A percentile compares a stretch with the other conserved stretches of the same genome.
Evolutionary conservation across 148 eudicot species (phyloP).

Genomic region (Amaranthus hypochondriacus): DNA sequence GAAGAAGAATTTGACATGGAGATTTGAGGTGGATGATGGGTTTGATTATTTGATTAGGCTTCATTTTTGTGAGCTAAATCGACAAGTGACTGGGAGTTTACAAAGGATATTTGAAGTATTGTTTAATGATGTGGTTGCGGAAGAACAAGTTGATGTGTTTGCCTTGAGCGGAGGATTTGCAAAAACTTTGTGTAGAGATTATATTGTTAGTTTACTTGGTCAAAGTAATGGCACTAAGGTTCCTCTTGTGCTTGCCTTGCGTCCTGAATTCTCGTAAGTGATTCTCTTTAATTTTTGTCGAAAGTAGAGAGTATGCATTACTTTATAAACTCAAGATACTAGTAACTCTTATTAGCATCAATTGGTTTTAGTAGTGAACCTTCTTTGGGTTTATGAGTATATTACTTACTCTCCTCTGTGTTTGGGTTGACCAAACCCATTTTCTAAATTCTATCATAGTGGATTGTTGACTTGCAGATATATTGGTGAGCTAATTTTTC

Average conservation of each 20-base stretch:
- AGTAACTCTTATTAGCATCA: too few species aligned
- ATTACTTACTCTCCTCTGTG: too few species aligned
- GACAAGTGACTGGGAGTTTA: not conserved
- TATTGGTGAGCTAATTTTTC: too few species aligned
- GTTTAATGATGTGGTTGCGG: slow-evolving; percentile 26
- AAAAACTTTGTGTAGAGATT: slow-evolving; percentile 27
- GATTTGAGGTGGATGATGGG: slow-evolving; percentile 36
- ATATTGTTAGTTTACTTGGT: slow-evolving; percentile 19
- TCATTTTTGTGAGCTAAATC: slow-evolving; percentile 35
- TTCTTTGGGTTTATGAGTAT: too few species aligned
- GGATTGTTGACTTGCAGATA: too few species aligned
- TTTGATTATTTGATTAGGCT: slow-evolving; percentile 44
- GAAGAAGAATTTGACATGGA: slow-evolving; percentile 29
- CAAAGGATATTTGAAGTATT: slow-evolving; percentile 19
- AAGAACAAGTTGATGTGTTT: slow-evolving; percentile 13
- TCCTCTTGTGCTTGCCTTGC: slow-evolving; percentile 20
- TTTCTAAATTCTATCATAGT: too few species aligned
- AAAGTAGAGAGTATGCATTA: too few species aligned
- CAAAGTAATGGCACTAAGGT: slow-evolving; percentile 7
- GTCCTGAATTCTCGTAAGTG: not conserved
- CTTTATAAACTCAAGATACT: too few species aligned
- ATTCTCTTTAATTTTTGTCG: not conserved
- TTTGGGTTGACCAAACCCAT: too few species aligned
- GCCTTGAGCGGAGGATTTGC: not conserved
- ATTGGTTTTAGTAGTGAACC: too few species aligned